Conservation (phyloP, 2,329 filamentous ascomycete species). For the Fusarium redolens region DNA sequence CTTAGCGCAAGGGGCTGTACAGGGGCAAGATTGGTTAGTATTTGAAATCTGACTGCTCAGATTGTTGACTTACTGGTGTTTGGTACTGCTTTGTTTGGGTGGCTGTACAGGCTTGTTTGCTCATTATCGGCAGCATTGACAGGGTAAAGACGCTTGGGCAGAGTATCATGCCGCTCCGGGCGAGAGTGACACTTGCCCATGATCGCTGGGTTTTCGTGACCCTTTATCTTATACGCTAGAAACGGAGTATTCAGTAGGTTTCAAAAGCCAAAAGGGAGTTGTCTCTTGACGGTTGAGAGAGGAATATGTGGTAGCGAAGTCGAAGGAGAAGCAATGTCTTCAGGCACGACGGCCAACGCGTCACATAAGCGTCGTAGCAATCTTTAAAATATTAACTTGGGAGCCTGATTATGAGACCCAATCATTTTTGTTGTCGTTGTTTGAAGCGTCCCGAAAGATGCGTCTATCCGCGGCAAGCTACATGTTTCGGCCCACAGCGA, state of each 20-base stretch:
- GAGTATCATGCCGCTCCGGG: not conserved
- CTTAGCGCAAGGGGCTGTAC: not conserved
- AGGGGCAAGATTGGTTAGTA: not conserved
- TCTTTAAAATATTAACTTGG: not conserved
- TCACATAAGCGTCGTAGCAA: too few species aligned
- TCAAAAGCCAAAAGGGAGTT: not conserved
- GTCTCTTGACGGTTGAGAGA: not conserved
- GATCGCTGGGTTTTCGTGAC: too few species aligned
- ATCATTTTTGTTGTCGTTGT: not conserved
- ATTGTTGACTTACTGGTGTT: not conserved
- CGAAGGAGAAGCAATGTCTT: not conserved
- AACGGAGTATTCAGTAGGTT: rapidly evolving
- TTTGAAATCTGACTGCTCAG: not conserved
- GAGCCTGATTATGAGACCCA: not conserved
- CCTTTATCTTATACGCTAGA: rapidly evolving
- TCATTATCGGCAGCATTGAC: not conserved
- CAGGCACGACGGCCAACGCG: not conserved
- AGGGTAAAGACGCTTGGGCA: not conserved
- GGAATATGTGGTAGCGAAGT: not conserved
- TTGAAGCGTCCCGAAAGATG: not conserved
- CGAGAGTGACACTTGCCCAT: not conserved
- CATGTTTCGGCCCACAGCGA: not conserved
- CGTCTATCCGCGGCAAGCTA: not conserved
- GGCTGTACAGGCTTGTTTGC: not conserved
- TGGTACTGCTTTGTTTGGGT: not conserved